These are phyloP conservation scores for Casuarina equisetifolia DNA, from an alignment of 306 rosid genomes.

Conservation along the genomic window DNA sequence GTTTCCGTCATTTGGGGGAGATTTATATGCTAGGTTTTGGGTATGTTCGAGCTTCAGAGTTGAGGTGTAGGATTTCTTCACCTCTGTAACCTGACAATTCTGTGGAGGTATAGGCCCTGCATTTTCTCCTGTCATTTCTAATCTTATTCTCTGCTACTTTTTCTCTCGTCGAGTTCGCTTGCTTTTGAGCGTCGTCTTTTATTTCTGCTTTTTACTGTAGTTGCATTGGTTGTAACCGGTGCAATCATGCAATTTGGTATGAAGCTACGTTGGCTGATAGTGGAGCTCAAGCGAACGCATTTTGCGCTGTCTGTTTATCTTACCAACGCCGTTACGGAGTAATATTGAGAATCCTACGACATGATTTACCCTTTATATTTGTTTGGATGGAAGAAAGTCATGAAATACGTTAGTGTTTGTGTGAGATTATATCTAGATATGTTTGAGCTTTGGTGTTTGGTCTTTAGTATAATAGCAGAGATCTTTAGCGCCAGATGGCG, in stretches of 20 bases:
- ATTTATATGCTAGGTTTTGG: not conserved
- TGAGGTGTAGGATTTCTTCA: not conserved
- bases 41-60: no score
- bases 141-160: not conserved
- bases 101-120: not conserved
- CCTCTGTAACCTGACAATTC: not conserved
- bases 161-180: not conserved
- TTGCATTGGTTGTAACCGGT: not conserved
- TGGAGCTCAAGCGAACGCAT: not conserved
- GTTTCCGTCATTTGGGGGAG: not conserved
- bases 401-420: no score
- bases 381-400: not conserved
- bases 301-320: not conserved
- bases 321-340: not conserved
- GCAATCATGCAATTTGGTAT: not conserved
- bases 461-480: no score
- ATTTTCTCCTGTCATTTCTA: not conserved
- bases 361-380: not conserved
- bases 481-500: no score
- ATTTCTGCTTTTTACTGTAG: not conserved
- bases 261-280: slow-evolving; percentile 5
- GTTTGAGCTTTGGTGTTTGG: no score
- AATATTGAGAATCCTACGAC: not conserved
- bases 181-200: not conserved
- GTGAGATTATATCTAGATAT: no score